phyloP scores from a whole-genome alignment of 2,329 filamentous ascomycete genomes.

The Thelonectria rubi region DNA sequence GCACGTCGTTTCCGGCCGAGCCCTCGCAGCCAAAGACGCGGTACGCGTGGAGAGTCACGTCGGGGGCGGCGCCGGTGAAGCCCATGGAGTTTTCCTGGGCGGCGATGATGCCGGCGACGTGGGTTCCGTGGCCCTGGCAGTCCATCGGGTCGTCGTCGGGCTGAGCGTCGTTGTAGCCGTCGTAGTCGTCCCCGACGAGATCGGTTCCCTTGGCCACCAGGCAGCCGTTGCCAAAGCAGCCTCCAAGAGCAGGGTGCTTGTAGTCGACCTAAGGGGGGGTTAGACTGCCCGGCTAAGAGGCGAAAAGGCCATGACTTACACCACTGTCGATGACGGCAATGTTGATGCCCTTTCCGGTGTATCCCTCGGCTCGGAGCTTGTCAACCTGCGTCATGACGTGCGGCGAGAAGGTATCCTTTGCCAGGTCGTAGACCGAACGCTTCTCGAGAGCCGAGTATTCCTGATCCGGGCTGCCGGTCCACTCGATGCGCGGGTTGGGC shows the following conservation, averaged over 20 bases:
- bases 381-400: conserved; percentile 67
- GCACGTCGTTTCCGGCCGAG: conserved; percentile 60
- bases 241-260: conserved; percentile 69
- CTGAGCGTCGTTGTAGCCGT: conserved; percentile 49
- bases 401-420: conserved; percentile 55
- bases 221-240: conserved; percentile 68
- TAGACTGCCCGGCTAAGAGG: no score
- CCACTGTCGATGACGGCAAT: conserved; percentile 64
- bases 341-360: conserved; percentile 61
- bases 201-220: conserved; percentile 67
- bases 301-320: conserved; percentile 48
- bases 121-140: conserved; percentile 68
- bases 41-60: conserved; percentile 65
- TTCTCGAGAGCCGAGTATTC: conserved; percentile 34
- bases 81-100: conserved; percentile 62
- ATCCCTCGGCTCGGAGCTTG: conserved; percentile 58
- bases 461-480: conserved; percentile 49
- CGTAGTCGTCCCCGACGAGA: conserved; percentile 65
- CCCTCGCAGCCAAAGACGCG: conserved; percentile 66
- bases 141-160: conserved; percentile 64
- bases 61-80: conserved; percentile 67
- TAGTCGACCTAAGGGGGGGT: conserved; percentile 62
- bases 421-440: conserved; percentile 22
- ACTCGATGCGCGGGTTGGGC: conserved; percentile 53
- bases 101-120: conserved; percentile 70